phyloP scores from a whole-genome alignment of 2,329 filamentous ascomycete genomes.

The Byssoonygena ceratinophila region DNA sequence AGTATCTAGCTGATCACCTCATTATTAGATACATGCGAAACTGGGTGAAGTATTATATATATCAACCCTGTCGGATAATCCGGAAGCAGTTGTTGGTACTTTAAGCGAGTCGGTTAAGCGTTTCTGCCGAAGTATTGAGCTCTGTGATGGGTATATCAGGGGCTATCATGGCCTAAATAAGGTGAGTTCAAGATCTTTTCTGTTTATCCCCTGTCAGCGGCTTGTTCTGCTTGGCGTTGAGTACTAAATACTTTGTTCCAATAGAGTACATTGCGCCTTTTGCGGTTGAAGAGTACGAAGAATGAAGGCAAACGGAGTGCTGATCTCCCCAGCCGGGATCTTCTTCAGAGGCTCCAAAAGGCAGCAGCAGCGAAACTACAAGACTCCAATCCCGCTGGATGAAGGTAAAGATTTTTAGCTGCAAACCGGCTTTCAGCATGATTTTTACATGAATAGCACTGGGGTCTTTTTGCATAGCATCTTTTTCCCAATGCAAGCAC shows the following conservation, averaged over 20 bases:
- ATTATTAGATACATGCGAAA: conserved; percentile 65
- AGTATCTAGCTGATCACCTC: not conserved
- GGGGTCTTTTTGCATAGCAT: too few relatives aligned
- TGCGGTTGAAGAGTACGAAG: conserved; percentile 12
- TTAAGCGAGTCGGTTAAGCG: conserved; percentile 67
- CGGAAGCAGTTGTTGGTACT: conserved; percentile 36
- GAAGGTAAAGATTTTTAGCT: too few relatives aligned
- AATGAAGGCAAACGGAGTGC: conserved; percentile 4
- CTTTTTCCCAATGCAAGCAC: too few relatives aligned
- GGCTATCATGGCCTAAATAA: conserved; percentile 87
- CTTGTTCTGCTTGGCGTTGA: not conserved
- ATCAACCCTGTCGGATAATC: conserved; percentile 36
- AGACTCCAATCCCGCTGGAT: too few relatives aligned
- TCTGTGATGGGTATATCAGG: conserved; percentile 84
- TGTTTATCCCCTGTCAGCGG: not conserved
- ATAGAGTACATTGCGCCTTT: conserved; percentile 16
- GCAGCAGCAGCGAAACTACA: conserved; percentile 30
- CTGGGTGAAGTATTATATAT: conserved; percentile 76
- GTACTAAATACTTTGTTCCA: conserved; percentile 5
- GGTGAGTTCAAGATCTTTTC: conserved; percentile 35
- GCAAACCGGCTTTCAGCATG: too few relatives aligned
- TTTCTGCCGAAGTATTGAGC: conserved; percentile 81
- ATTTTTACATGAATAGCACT: too few relatives aligned
- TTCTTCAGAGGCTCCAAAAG: conserved; percentile 26
- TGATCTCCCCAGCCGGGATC: conserved; percentile 19